Evolutionary conservation across 176 grass and related monocot species (phyloP).

Genomic region (Alloteropsis semialata): DNA sequence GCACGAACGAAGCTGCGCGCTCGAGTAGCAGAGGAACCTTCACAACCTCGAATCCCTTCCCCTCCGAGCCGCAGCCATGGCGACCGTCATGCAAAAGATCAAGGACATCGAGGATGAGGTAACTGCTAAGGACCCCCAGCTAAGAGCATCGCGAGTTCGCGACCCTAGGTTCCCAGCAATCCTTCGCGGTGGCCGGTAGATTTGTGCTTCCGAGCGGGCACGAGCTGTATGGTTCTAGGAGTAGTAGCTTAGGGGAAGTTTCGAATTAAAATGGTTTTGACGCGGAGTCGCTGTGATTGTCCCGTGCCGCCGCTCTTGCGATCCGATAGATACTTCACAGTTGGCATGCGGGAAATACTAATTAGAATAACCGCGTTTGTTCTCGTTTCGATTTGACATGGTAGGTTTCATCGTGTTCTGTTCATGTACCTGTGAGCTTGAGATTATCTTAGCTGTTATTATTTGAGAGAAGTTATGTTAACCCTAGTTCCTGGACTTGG

Average conservation of each 20-base stretch:
- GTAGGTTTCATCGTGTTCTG: too few species aligned
- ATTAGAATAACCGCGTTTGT: not conserved
- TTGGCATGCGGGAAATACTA: not conserved
- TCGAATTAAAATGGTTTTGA: slow-evolving; percentile 1
- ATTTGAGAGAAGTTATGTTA: too few species aligned
- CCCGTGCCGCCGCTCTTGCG: not conserved
- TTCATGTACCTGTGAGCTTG: too few species aligned
- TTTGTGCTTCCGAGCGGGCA: not conserved
- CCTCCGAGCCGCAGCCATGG: slow-evolving; percentile 42
- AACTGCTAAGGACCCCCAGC: not conserved
- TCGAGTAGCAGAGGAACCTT: not conserved
- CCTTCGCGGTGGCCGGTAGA: not conserved
- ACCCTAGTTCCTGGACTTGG: not conserved
- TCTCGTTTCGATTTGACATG: not conserved
- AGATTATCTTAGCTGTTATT: too few species aligned
- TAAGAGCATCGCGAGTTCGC: not conserved
- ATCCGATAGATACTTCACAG: not conserved
- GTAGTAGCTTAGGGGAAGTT: not conserved
- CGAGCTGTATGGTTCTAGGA: too few species aligned
- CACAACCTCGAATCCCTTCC: not conserved
- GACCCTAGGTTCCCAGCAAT: not conserved
- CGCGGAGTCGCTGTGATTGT: not conserved
- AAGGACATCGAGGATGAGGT: slow-evolving; percentile 99
- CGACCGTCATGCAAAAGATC: slow-evolving; percentile 99
- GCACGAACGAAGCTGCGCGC: slow-evolving; percentile 2